Percentiles rank a stretch among this genome's conserved stretches.
These are phyloP conservation scores for Adansonia grandidieri DNA, from an alignment of 441 rosid species.

Conservation along the genomic window DNA sequence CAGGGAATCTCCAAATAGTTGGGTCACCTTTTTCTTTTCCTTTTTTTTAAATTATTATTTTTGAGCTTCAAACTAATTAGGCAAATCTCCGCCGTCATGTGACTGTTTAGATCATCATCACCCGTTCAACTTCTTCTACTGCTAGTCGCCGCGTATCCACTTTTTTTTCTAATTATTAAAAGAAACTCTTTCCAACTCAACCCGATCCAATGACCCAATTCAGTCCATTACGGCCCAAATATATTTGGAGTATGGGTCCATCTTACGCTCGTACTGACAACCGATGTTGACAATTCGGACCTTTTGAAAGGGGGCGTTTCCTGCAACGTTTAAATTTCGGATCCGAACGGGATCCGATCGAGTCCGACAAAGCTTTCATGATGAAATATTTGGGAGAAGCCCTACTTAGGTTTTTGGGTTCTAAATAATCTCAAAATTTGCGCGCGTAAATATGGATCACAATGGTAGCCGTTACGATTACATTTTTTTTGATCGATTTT, in stretches of 20 bases:
- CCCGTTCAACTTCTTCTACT: background rate
- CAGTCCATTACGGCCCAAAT: background rate
- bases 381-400: constrained; percentile 11
- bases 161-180: constrained; percentile 35
- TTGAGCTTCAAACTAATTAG: background rate
- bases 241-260: background rate
- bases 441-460: constrained; percentile 52
- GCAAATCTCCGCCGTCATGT: constrained; percentile 14
- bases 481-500: constrained; percentile 3
- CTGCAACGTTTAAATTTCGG: background rate
- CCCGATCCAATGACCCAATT: background rate
- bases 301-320: background rate
- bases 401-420: constrained; percentile 31
- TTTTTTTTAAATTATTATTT: background rate
- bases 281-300: background rate
- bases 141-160: constrained; percentile 18
- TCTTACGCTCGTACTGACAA: background rate
- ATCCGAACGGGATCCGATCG: background rate
- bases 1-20: no score
- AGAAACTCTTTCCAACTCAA: background rate
- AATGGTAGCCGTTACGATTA: constrained; percentile 39
- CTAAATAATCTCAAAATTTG: constrained; percentile 26
- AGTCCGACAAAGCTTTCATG: background rate
- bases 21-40: no score
- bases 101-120: background rate